Evolutionary conservation across 202 grass and related monocot species (phyloP).

Genomic region (Schoenoplectus triqueter): DNA sequence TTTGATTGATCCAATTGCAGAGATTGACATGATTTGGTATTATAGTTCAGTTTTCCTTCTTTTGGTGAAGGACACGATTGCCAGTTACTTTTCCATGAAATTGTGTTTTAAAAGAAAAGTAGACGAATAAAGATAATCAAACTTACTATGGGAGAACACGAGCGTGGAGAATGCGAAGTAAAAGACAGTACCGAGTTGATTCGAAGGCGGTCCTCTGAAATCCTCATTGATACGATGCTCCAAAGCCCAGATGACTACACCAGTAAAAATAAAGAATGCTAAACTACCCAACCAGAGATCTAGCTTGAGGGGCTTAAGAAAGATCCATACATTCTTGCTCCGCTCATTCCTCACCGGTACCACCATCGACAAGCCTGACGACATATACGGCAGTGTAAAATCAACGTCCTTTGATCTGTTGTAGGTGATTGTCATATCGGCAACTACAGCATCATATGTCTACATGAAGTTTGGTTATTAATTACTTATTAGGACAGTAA

Average conservation of each 20-base stretch:
- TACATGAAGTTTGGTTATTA: background rate
- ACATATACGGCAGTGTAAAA: slow-evolving; percentile 68
- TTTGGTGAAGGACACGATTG: background rate
- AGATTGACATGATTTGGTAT: background rate
- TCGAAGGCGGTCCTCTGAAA: slow-evolving; percentile 47
- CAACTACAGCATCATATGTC: slow-evolving; percentile 68
- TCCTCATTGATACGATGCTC: slow-evolving; percentile 64
- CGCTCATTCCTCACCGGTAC: slow-evolving; percentile 50
- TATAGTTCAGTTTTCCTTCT: background rate
- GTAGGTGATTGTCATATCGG: slow-evolving; percentile 72
- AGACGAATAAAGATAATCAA: background rate
- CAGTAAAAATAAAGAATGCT: slow-evolving; percentile 69
- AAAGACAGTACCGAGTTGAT: slow-evolving; percentile 71
- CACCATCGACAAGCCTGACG: slow-evolving; percentile 59
- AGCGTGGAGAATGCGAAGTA: slow-evolving; percentile 87
- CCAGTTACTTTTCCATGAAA: background rate
- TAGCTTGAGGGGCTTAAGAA: slow-evolving; percentile 64
- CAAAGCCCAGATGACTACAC: slow-evolving; percentile 65
- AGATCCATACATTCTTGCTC: slow-evolving; percentile 54
- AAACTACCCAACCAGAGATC: slow-evolving; percentile 66
- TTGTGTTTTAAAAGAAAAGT: background rate
- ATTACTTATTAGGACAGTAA: background rate
- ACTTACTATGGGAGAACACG: slow-evolving; percentile 66
- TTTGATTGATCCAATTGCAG: slow-evolving; percentile 10
- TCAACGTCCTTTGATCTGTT: slow-evolving; percentile 54